These are phyloP conservation scores for Gremmenia infestans DNA, from an alignment of 2,329 filamentous ascomycete genomes.

Conservation along the genomic window DNA sequence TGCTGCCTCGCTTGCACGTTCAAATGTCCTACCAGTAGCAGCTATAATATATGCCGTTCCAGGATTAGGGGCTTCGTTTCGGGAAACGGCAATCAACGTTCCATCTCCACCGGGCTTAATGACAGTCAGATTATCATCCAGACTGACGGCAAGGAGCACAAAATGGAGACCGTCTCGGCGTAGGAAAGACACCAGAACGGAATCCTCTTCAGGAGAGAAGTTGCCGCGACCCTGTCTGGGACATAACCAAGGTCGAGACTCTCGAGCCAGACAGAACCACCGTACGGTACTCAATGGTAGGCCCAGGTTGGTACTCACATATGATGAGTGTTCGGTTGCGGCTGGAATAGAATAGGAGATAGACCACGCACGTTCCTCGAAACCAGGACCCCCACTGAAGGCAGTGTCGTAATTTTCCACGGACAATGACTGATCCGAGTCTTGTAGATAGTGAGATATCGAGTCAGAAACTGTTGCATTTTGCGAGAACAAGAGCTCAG, in stretches of 20 bases:
- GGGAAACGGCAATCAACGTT: constrained; percentile 1
- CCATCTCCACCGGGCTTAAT: constrained; percentile 5
- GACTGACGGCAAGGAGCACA: constrained; percentile 10
- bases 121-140: constrained; percentile 5
- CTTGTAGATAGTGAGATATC: background rate
- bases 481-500: constrained; percentile 4
- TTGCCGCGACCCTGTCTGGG: background rate
- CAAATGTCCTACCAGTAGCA: constrained; percentile 6
- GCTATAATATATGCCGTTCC: constrained; percentile 1
- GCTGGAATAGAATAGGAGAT: constrained; percentile 3
- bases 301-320: background rate
- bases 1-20: constrained; percentile 5
- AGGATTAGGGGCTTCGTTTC: constrained; percentile 4
- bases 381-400: background rate
- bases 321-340: constrained; percentile 4
- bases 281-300: constrained; percentile 1
- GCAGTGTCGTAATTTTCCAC: background rate
- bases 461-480: background rate
- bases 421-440: background rate
- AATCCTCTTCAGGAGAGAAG: constrained; percentile 9
- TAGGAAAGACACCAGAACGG: constrained; percentile 12
- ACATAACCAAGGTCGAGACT: constrained; percentile 8
- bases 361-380: background rate
- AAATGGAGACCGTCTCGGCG: constrained; percentile 8
- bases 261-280: constrained; percentile 10